phyloP scores from a whole-genome alignment of 306 rosid genomes.

The Prunus dulcis region DNA sequence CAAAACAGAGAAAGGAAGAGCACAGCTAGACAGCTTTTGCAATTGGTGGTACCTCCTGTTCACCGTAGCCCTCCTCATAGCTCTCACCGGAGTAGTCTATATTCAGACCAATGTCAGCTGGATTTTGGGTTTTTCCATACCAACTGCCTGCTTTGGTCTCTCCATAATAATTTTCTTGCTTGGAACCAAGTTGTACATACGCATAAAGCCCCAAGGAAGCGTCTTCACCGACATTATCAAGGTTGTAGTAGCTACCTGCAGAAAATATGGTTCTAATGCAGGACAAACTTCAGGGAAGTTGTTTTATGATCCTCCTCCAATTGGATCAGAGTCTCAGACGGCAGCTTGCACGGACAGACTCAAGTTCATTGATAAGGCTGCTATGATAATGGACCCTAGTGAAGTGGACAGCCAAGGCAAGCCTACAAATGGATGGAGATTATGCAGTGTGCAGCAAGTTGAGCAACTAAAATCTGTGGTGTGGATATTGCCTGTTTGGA shows the following conservation, averaged over 20 bases:
- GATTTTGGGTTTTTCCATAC: slow-evolving; percentile 53
- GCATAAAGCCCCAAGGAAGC: slow-evolving; percentile 43
- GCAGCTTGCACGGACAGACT: slow-evolving; percentile 34
- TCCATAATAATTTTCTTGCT: slow-evolving; percentile 37
- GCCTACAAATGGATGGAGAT: slow-evolving; percentile 35
- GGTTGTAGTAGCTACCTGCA: slow-evolving; percentile 35
- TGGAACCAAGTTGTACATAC: slow-evolving; percentile 31
- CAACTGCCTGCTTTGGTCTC: slow-evolving; percentile 41
- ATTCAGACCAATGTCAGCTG: slow-evolving; percentile 53
- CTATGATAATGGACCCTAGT: slow-evolving; percentile 29
- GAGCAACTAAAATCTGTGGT: slow-evolving; percentile 52
- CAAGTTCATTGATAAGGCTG: slow-evolving; percentile 44
- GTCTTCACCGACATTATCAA: slow-evolving; percentile 33
- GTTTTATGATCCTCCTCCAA: slow-evolving; percentile 28
- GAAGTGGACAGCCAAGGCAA: slow-evolving; percentile 39
- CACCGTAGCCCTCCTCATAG: slow-evolving; percentile 43
- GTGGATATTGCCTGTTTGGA: slow-evolving; percentile 43
- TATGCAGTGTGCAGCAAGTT: slow-evolving; percentile 50
- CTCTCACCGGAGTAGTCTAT: slow-evolving; percentile 51
- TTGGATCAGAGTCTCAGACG: slow-evolving; percentile 9
- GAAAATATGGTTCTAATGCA: slow-evolving; percentile 18
- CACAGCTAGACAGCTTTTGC: slow-evolving; percentile 58
- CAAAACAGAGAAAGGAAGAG: slow-evolving; percentile 42
- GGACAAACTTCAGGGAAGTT: slow-evolving; percentile 15
- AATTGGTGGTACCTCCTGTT: slow-evolving; percentile 66